Evolutionary conservation across 2,329 filamentous ascomycete species (phyloP).

Genomic region (Elsinoe necatrix): DNA sequence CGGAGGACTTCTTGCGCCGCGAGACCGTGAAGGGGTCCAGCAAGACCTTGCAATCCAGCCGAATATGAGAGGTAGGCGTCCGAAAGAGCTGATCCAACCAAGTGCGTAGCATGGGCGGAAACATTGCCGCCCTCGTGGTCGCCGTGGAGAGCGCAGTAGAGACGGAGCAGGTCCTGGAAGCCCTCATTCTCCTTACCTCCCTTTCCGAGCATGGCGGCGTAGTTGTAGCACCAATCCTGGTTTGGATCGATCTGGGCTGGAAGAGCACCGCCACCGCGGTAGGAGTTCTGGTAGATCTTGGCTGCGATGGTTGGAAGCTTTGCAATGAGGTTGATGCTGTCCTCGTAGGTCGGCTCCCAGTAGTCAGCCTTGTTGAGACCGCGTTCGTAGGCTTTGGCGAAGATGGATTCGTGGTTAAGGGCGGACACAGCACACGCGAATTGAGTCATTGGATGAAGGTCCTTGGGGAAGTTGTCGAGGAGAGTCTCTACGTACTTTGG

Average conservation of each 20-base stretch:
- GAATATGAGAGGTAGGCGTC: slow-evolving; percentile 96
- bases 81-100: slow-evolving; percentile 88
- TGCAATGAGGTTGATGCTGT: slow-evolving; percentile 84
- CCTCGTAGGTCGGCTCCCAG: slow-evolving; percentile 97
- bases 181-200: slow-evolving; percentile 77
- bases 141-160: slow-evolving; percentile 93
- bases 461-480: slow-evolving; percentile 79
- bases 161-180: slow-evolving; percentile 87
- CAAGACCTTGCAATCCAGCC: slow-evolving; percentile 88
- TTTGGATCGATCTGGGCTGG: slow-evolving; percentile 67
- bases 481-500: slow-evolving; percentile 78
- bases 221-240: slow-evolving; percentile 99
- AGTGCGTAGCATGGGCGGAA: slow-evolving; percentile 86
- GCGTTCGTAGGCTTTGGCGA: slow-evolving; percentile 85
- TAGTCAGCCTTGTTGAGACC: slow-evolving; percentile 93
- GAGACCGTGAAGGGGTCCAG: slow-evolving; percentile 85
- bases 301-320: slow-evolving; percentile 96
- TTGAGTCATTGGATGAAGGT: slow-evolving; percentile 97
- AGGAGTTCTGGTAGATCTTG: slow-evolving; percentile 92
- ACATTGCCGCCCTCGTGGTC: slow-evolving; percentile 99
- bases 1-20: slow-evolving; percentile 95
- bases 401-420: slow-evolving; percentile 89
- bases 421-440: slow-evolving; percentile 91
- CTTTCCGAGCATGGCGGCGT: slow-evolving; percentile 91
- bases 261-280: slow-evolving; percentile 64